Conservation (phyloP, 2,329 filamentous ascomycete genomes). For the Ophiostoma populinum region DNA sequence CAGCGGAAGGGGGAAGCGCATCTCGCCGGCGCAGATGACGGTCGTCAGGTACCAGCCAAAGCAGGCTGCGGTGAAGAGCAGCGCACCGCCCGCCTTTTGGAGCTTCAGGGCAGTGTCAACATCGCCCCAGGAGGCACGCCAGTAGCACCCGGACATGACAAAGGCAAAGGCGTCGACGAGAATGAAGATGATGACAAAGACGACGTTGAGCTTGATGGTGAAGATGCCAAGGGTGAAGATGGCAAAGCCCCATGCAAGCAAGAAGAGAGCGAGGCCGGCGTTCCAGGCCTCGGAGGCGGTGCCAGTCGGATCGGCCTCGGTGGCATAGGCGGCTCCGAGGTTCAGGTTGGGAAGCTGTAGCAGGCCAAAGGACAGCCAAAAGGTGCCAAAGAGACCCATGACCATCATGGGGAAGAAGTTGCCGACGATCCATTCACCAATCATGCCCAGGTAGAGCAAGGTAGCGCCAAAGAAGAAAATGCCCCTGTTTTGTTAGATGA, state of each 20-base stretch:
- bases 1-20: slow-evolving; percentile 29
- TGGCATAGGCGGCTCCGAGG: slow-evolving; percentile 26
- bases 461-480: slow-evolving; percentile 7
- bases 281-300: slow-evolving; percentile 27
- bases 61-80: slow-evolving; percentile 27
- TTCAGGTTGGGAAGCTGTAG: slow-evolving; percentile 31
- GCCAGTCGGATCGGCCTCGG: slow-evolving; percentile 25
- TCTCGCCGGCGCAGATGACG: slow-evolving; percentile 35
- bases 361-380: slow-evolving; percentile 34
- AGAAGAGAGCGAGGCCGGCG: slow-evolving; percentile 28
- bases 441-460: slow-evolving; percentile 17
- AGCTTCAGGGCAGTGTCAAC: slow-evolving; percentile 23
- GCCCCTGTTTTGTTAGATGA: too few relatives aligned
- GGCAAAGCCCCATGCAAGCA: slow-evolving; percentile 35
- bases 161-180: slow-evolving; percentile 27
- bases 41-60: slow-evolving; percentile 36
- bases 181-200: slow-evolving; percentile 31
- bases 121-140: slow-evolving; percentile 26
- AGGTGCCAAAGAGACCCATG: slow-evolving; percentile 29
- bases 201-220: slow-evolving; percentile 29
- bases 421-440: slow-evolving; percentile 35
- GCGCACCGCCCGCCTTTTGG: slow-evolving; percentile 25
- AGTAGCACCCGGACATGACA: slow-evolving; percentile 30
- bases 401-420: slow-evolving; percentile 36
- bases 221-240: slow-evolving; percentile 34